Conservation (phyloP, 2,329 filamentous ascomycete genomes). For the Alternaria sp. region DNA sequence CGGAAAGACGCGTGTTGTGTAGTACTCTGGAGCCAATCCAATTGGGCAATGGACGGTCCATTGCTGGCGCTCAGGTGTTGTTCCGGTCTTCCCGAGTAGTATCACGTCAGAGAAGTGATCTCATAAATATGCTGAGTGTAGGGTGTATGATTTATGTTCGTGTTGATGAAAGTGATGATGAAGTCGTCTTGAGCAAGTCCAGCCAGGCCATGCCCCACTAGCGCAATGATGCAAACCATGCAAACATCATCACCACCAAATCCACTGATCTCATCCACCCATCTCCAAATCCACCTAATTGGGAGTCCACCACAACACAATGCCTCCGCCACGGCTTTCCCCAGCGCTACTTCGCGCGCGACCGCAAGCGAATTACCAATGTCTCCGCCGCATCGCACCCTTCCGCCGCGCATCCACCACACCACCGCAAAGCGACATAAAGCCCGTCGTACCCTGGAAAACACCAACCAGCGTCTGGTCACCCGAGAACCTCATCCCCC, state of each 20-base stretch:
- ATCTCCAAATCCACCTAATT: conserved; percentile 8
- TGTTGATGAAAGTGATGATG: not conserved
- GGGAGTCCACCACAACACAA: conserved; percentile 18
- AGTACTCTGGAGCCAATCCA: not conserved
- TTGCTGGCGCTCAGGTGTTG: not conserved
- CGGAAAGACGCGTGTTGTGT: not conserved
- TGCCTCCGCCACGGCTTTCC: conserved; percentile 37
- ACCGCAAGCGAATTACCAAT: conserved; percentile 27
- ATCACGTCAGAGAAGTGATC: not conserved
- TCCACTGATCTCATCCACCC: conserved; percentile 26
- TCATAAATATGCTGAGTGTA: not conserved
- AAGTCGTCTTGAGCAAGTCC: conserved; percentile 9
- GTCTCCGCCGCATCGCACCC: conserved; percentile 26
- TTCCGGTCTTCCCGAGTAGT: not conserved
- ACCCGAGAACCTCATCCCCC: conserved; percentile 44
- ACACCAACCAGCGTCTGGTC: conserved; percentile 48
- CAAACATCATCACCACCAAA: conserved; percentile 28
- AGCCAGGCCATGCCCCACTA: conserved; percentile 3
- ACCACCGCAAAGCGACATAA: conserved; percentile 20
- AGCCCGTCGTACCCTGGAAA: conserved; percentile 46
- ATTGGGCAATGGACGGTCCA: not conserved
- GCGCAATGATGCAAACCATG: conserved; percentile 22
- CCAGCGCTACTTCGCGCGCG: conserved; percentile 31
- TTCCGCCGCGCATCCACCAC: conserved; percentile 29
- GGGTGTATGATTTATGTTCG: not conserved